These are phyloP conservation scores for Geranium rotundifolium DNA, from an alignment of 345 rosid genomes.

Conservation along the genomic window DNA sequence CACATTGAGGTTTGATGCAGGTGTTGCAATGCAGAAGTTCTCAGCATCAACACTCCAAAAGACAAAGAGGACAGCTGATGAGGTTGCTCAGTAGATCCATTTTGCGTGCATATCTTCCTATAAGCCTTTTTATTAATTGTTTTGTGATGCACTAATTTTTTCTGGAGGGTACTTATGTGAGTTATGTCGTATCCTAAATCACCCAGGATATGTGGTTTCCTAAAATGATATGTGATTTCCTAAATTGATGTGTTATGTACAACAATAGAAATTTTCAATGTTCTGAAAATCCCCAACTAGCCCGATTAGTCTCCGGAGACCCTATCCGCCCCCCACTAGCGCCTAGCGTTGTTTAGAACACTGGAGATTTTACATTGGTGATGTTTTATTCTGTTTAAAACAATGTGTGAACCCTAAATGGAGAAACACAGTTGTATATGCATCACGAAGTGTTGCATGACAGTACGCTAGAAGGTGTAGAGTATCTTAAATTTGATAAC, in stretches of 20 bases:
- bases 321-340: too few species aligned
- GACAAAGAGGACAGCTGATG: conserved; percentile 81
- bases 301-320: too few species aligned
- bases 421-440: too few species aligned
- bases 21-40: conserved; percentile 96
- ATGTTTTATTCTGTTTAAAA: not conserved
- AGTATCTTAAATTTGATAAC: not conserved
- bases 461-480: not conserved
- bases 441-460: not conserved
- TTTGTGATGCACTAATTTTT: not conserved
- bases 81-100: conserved; percentile 32
- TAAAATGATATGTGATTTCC: too few species aligned
- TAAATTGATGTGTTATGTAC: too few species aligned
- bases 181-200: not conserved
- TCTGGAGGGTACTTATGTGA: not conserved
- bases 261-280: too few species aligned
- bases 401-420: not conserved
- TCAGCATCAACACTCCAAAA: conserved; percentile 93
- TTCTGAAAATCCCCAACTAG: too few species aligned
- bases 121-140: not conserved
- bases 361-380: too few species aligned
- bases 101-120: conserved; percentile 5
- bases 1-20: conserved; percentile 86
- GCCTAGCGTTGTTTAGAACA: too few species aligned
- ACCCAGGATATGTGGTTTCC: not conserved